Base-by-base conservation (phyloP, 2,329 filamentous ascomycete species). In the Elsinoe arachidis region DNA sequence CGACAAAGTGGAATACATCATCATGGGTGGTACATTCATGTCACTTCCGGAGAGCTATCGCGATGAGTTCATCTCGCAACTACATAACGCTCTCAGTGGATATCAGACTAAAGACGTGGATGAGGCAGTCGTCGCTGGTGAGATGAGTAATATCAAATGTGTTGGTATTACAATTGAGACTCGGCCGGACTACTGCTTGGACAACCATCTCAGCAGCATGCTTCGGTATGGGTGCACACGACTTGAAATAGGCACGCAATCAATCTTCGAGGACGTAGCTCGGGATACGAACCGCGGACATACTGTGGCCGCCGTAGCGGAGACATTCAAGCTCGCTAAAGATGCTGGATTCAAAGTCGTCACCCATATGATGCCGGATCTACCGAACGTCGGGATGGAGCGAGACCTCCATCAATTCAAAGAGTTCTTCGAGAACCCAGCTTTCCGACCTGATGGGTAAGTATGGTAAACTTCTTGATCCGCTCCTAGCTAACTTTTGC, bases 11-110 rank as follows among this genome's bases (percentile, higher is more conserved):
- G 93, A 99, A 76, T 99, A 97, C 72, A 99, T 99, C 69, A 96
- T 99, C 70, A 99, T 99, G 93, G 93, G 93, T 60, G 93, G 93
- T 63, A 99, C 93, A 0, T 99, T 99, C 74, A 99, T 99, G 95
- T 97, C 92, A 2, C 75, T 99, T 23, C 81, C 92, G 7, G 85
- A 90, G 66, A 84, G 86, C 21, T 99, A 99, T 72, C 80, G 93
- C 26, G 89, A 99, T 61, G 84, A 88, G 58, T 99, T 99, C 67
- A 96, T 99, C 59, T 87, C 90, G 1, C 92, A 96, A 68, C 80
- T 99, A 53, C 93, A 99, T 75, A 99, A 99, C 69, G 93, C 93
- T 1, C 81, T 99, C 6, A 96, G 90, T 63, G 93, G 93, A 6
- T 99, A 99, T 69, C 90, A 95, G 67, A 95, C 91, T 0, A 86